Evolutionary conservation across 2,329 filamentous ascomycete genomes (phyloP).

Genomic region (Aspergillus aculeatus): DNA sequence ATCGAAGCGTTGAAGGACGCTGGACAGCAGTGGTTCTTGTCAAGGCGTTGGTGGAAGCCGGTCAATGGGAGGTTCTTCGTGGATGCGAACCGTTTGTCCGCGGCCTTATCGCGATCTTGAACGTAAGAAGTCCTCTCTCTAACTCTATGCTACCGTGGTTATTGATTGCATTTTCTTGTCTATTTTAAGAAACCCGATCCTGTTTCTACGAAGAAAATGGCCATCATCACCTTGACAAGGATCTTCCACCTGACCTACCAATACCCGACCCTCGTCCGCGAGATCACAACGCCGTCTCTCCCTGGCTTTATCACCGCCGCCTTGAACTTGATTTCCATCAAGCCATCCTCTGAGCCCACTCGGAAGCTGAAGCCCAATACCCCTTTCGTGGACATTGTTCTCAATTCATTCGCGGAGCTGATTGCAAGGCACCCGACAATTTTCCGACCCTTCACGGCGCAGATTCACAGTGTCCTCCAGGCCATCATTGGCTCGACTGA

Average conservation of each 20-base stretch:
- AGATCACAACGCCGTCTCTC: constrained; percentile 82
- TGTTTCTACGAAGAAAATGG: constrained; percentile 70
- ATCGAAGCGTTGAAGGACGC: constrained; percentile 69
- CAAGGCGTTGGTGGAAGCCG: constrained; percentile 78
- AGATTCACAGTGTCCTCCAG: constrained; percentile 63
- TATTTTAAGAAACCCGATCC: constrained; percentile 72
- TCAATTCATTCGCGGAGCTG: constrained; percentile 69
- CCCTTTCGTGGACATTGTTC: constrained; percentile 63
- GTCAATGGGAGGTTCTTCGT: constrained; percentile 78
- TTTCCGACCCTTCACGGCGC: constrained; percentile 71
- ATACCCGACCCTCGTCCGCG: constrained; percentile 78
- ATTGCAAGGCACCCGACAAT: constrained; percentile 80
- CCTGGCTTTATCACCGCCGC: constrained; percentile 72
- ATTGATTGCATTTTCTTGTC: constrained; percentile 15
- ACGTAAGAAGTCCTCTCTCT: constrained; percentile 49
- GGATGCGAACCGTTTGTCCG: constrained; percentile 73
- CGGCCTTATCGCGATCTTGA: constrained; percentile 71
- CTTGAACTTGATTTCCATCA: constrained; percentile 62
- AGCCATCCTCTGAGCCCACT: constrained; percentile 34
- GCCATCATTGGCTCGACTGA: constrained; percentile 62
- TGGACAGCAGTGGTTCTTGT: constrained; percentile 76
- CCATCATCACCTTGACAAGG: constrained; percentile 72
- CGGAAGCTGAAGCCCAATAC: constrained; percentile 41
- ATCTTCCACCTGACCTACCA: constrained; percentile 81
- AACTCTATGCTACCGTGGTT: background rate